Evolutionary conservation across 768 basidiomycete genomes (phyloP), one percentile per base, ranked within the genome.

Genomic region (Rhodotorula diobovata): DNA sequence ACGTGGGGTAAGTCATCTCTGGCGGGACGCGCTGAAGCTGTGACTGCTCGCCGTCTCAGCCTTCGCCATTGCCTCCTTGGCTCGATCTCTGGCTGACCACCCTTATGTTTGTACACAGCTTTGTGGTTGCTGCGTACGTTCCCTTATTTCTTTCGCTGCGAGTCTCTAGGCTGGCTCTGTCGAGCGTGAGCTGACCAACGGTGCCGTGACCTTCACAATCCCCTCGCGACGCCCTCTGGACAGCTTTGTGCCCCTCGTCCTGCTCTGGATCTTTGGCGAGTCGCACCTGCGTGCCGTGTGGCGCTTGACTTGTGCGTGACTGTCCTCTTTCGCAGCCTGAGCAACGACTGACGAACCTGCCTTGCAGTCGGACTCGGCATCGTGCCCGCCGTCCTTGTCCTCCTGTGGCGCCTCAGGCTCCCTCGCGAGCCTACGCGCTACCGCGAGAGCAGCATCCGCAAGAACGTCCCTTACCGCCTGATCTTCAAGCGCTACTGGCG

Each of bases 401-500:
- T 72, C 28, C 46, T 68, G 0, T 74, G 78, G 61, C 67, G 66
- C 7, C 45, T 68, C 5, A 15, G 21, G 1, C 61, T 70, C 51
- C 54, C 66, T 0, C 0, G 7, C 32, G 71, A 72, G 58, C 54
- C 71, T 4, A 59, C 55, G 0, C 48, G 67, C 14, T 73, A 66
- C 55, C 46, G 50, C 8, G 9, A 67, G 21, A 4, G 34, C 0
- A 28, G 41, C 4, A 68, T 74, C 62, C 53, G 51, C 23, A n/a
- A 39, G 11, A 66, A 67, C 55, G 51, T 64, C 2, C 72, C 72
- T 2, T 75, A 68, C 43, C 14, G 16, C 28, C 84, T 96, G 35
- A 83, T 93, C 74, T 71, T 95, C 51, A 87, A 84, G 77, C 86
- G 90, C 54, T 98, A 98, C 79, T 90, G 93, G 61, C 56, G 63